Base-by-base conservation (phyloP, 1,284 basidiomycete genomes). In the Tylopilus microsporus region DNA sequence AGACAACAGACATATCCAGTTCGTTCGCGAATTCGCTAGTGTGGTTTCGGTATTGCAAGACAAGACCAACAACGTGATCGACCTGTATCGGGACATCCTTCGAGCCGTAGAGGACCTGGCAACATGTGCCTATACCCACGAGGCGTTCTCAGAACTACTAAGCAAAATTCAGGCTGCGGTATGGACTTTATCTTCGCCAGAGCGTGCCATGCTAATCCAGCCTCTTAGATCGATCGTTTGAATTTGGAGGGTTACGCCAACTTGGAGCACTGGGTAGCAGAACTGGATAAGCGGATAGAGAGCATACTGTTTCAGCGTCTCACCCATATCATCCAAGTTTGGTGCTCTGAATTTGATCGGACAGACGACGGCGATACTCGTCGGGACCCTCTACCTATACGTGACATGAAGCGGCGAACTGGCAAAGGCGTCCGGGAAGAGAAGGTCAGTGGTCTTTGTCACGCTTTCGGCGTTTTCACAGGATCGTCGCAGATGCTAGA, bases 201-300 rank as follows among this genome's bases (percentile, higher is more conserved):
- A n/a, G 15, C 30, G 62, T 34, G 55, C 39, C 36, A 10, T 36
- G 30, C 36, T 60, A 19, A 65, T 34, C 37, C 34, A 16, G 1
- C 16, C 52, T 46, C 48, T 30, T 37, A 92, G 86, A 93, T 98
- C 63, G 97, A 99, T 74, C 85, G 89, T 54, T 81, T 99, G 64
- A 98, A 98, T 70, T 75, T 99, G 63, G 94, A 98, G 70, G 95
- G 96, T 12, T 99, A 96, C 69, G 92, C 94, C 8, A 99, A 99
- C 68, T 82, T 99, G n/a, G 94, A 98, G 60, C 84, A 92, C 54
- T 99, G 95, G 95, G 93, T 98, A 0, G 83, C 87, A 0, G 86
- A 91, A 56, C 82, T 99, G 12, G 95, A 98, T 70, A 82, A 84
- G 64, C 84, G 87, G 61, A 94, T 98, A 68, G 94, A 98, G 68